Evolutionary conservation across 1,284 basidiomycete genomes (phyloP).

Genomic region (Sphagnurus paluster): DNA sequence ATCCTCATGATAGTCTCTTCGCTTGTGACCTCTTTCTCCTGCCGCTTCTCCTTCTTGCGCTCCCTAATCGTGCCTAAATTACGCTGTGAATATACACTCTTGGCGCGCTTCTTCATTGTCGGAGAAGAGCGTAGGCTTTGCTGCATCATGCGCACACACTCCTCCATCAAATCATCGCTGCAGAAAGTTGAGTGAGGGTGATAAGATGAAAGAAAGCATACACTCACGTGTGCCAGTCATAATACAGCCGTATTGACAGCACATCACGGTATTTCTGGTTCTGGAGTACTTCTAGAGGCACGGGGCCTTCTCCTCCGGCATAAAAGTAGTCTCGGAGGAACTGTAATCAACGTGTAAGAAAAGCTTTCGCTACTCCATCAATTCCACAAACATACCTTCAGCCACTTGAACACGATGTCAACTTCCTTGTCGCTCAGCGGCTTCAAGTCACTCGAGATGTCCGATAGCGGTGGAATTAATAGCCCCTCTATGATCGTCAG

Average conservation of each 20-base stretch:
- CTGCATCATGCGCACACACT: slow-evolving; percentile 93
- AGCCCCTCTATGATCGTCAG: slow-evolving; percentile 85
- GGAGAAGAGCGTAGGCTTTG: slow-evolving; percentile 73
- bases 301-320: slow-evolving; percentile 88
- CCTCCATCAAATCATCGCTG: slow-evolving; percentile 92
- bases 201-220: not conserved
- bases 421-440: slow-evolving; percentile 93
- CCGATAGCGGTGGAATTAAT: slow-evolving; percentile 90
- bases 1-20: slow-evolving; percentile 93
- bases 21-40: slow-evolving; percentile 70
- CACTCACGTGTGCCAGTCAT: slow-evolving; percentile 87
- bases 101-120: slow-evolving; percentile 84
- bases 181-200: slow-evolving; percentile 8
- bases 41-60: slow-evolving; percentile 89
- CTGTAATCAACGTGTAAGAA: slow-evolving; percentile 38
- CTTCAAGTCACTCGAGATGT: slow-evolving; percentile 88
- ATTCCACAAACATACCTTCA: slow-evolving; percentile 61
- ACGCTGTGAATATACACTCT: slow-evolving; percentile 86
- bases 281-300: slow-evolving; percentile 87
- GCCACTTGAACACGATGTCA: slow-evolving; percentile 97
- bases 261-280: slow-evolving; percentile 96
- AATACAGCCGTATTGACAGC: slow-evolving; percentile 87
- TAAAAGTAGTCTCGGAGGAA: slow-evolving; percentile 96
- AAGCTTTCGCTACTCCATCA: slow-evolving; percentile 6
- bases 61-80: slow-evolving; percentile 97